Conservation (phyloP, 1,139 yeast genomes). For the Zygoascus hellenicus region DNA sequence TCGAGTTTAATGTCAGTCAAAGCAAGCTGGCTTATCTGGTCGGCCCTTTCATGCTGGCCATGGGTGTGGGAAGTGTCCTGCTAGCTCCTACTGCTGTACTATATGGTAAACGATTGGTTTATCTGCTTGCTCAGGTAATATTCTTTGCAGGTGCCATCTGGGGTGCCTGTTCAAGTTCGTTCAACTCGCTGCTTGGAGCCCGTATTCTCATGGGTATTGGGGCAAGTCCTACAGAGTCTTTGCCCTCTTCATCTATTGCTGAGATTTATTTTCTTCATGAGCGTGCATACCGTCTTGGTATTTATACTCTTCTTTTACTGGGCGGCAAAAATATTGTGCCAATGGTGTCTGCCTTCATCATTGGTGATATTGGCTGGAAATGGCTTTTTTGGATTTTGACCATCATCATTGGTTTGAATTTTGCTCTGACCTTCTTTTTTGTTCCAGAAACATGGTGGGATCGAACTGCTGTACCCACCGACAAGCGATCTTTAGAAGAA, state of each 20-base stretch:
- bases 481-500: conserved; percentile 46
- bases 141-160: conserved; percentile 51
- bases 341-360: conserved; percentile 49
- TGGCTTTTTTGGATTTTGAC: conserved; percentile 61
- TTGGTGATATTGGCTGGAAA: conserved; percentile 46
- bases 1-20: conserved; percentile 42
- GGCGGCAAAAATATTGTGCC: conserved; percentile 63
- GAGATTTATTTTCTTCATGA: conserved; percentile 62
- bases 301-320: conserved; percentile 53
- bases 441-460: conserved; percentile 68
- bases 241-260: conserved; percentile 57
- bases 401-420: conserved; percentile 46
- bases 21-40: conserved; percentile 49
- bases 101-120: conserved; percentile 55
- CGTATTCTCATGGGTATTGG: conserved; percentile 56
- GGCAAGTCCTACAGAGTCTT: conserved; percentile 55
- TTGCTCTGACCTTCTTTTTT: conserved; percentile 45
- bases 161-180: conserved; percentile 47
- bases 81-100: conserved; percentile 56
- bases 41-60: conserved; percentile 54
- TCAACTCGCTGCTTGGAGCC: conserved; percentile 51
- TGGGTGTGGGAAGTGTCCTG: conserved; percentile 54
- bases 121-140: conserved; percentile 44
- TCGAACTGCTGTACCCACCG: conserved; percentile 47
- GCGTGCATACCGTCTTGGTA: conserved; percentile 58